Base-by-base conservation (phyloP, 768 basidiomycete genomes). In the Boletus vermiculosoides region DNA sequence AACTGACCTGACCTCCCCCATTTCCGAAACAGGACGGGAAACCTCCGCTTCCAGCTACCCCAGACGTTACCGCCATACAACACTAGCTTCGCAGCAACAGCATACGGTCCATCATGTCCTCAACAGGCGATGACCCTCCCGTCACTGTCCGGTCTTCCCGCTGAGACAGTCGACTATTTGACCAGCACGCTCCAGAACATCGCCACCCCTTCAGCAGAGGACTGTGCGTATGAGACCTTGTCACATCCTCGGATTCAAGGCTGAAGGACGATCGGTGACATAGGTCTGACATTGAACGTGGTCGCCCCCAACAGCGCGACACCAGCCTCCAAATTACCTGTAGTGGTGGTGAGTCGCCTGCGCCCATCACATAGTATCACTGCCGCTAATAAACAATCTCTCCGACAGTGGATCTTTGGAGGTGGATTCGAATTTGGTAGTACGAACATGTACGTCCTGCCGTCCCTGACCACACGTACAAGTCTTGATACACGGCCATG, bases 231-330 rank as follows among this genome's bases (percentile, higher is more conserved):
- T 11, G 31, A 15, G 20, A 15, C n/a, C 13, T 28, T n/a, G 10
- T 3, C 2, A 6, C 2, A 1, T 53, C 34, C 13, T 22, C 3
- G 20, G 2, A 5, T 41, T 6, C 15, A 9, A 16, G 9, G 16
- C 22, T 45, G 5, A 52, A 15, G 34, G 11, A 22, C 10, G 5
- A 48, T 37, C 28, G n/a, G 4, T 25, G 30, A 18, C 0, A 11
- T 25, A 63, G 82, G 83, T 68, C 70, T 85, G 20, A 82, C 77
- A 1, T 55, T 86, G 37, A 83, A 85, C 58, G 76, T 85, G 18
- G 61, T 82, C 28, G 76, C 74, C 50, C 83, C 84, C 5, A 64
- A 68, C 1, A 66, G 59, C 36, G 74, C 78, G 1, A 76, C 74
- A 0, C 52, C 77, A 2, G 62, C 63, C 0, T 77, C 77, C 10